A percentile compares a stretch with the other conserved stretches of the same genome.
phyloP scores from a whole-genome alignment of 441 rosid genomes.

The Cnidoscolus chayamansa region DNA sequence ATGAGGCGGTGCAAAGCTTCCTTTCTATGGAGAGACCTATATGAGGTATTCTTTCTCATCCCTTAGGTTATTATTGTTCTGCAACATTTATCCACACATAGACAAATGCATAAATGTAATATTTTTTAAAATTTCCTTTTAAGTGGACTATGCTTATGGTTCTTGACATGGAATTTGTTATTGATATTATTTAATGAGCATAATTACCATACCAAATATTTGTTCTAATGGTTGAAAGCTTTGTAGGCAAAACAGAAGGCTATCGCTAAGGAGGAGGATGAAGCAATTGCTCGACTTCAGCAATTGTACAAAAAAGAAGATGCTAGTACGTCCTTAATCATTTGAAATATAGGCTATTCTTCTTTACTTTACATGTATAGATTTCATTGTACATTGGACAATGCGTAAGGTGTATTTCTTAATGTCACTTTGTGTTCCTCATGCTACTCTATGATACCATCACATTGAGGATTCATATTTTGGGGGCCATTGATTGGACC shows the following conservation, averaged over 20 bases:
- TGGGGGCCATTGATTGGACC: not conserved
- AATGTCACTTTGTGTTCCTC: not conserved
- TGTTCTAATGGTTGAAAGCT: constrained; percentile 1
- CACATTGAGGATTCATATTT: not conserved
- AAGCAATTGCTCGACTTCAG: constrained; percentile 45
- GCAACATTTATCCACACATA: not conserved
- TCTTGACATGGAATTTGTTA: not conserved
- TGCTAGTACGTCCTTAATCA: constrained; percentile 50
- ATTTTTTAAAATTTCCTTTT: not conserved
- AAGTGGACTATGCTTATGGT: not conserved
- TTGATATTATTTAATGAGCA: not conserved
- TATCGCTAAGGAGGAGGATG: constrained; percentile 41
- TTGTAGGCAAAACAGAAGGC: constrained; percentile 56
- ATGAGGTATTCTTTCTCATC: constrained; percentile 44
- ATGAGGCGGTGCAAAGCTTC: constrained; percentile 53
- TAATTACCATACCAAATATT: not conserved
- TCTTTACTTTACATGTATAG: not conserved
- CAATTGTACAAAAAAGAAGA: constrained; percentile 64
- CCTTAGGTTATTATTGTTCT: not conserved
- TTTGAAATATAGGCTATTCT: constrained; percentile 8
- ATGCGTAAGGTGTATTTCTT: not conserved
- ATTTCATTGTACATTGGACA: not conserved
- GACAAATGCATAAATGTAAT: not conserved
- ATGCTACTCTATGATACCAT: not conserved
- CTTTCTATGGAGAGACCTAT: constrained; percentile 61